These are phyloP conservation scores for Lachnellula occidentalis DNA, from an alignment of 2,329 filamentous ascomycete species.

Conservation along the genomic window DNA sequence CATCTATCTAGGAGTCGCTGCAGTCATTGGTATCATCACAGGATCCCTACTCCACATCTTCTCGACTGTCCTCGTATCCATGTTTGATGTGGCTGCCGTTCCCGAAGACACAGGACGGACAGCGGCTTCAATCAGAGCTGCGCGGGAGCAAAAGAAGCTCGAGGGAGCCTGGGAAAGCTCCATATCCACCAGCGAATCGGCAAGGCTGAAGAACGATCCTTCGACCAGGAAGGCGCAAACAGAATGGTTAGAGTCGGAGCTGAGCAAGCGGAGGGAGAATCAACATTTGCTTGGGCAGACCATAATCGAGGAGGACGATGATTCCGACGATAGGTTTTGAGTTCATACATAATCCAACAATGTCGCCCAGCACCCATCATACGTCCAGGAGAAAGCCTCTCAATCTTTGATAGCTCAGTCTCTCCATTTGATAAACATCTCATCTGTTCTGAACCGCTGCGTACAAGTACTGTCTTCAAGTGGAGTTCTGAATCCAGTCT, in stretches of 20 bases:
- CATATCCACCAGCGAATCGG: conserved; percentile 9
- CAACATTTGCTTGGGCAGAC: conserved; percentile 56
- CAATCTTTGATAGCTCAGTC: conserved; percentile 36
- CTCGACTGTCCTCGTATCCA: conserved; percentile 48
- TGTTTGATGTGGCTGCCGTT: conserved; percentile 39
- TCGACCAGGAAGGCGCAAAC: conserved; percentile 21
- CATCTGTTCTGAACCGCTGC: conserved; percentile 76
- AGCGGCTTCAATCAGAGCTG: conserved; percentile 21
- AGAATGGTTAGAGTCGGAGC: conserved; percentile 27
- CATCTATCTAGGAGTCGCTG: conserved; percentile 57
- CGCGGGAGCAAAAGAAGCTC: conserved; percentile 21
- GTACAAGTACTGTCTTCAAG: conserved; percentile 81
- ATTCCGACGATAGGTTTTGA: conserved; percentile 38
- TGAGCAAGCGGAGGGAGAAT: conserved; percentile 20
- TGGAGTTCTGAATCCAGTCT: conserved; percentile 71
- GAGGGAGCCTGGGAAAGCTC: conserved; percentile 22
- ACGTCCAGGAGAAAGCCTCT: neutral
- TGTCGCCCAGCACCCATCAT: no score
- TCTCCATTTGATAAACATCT: conserved; percentile 75
- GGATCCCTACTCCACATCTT: conserved; percentile 55
- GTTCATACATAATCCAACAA: neutral
- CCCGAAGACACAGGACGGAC: conserved; percentile 18
- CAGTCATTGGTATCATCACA: conserved; percentile 58
- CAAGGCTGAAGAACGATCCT: conserved; percentile 7
- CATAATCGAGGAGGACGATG: conserved; percentile 67